Evolutionary conservation across 2,329 filamentous ascomycete genomes (phyloP), one percentile per base, ranked within the genome.

Genomic region (Dendrostoma leiphaemia): DNA sequence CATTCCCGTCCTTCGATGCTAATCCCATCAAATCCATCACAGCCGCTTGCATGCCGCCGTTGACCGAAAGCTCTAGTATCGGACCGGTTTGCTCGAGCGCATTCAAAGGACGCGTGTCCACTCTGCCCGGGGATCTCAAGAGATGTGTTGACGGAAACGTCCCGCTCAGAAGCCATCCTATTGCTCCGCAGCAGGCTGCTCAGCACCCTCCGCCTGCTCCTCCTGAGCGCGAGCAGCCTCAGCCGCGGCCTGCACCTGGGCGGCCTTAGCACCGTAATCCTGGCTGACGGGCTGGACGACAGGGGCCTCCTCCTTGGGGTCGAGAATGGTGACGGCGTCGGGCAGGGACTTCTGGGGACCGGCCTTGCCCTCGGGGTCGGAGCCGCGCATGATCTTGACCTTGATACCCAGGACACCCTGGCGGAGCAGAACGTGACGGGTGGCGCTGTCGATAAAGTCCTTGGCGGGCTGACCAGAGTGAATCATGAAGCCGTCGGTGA

Each of bases 401-500:
- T 99, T 99, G 84, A 99, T 99, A 82, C 94, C 94, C 65, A 99
- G 84, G 65, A 99, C 94, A 90, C 94, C 94, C 85, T 99, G 94
- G 81, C 95, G 90, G 78, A 99, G 92, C 66, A 99, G 91, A 71
- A 99, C 94, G 90, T 99, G 94, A 71, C 94, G 94, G 72, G 94
- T 97, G 69, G 95, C 95, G 71, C 81, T 85, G 85, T 99, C 94
- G 77, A 99, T 99, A 84, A 99, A 99, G 82, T 99, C 94, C 82
- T 95, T 93, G 73, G 93, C 94, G 73, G 94, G 94, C 79, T 99
- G 94, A 81, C 94, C 94, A 72, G 94, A 99, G 90, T 99, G 94
- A 82, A 99, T 99, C 94, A 99, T 99, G 91, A 99, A 99, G 76
- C 94, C 94, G 79, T 99, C 92, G 79, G 94, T 99, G 89, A 99